Conservation (phyloP, 495 filamentous ascomycete genomes). For the Cercophora newfieldiana region DNA sequence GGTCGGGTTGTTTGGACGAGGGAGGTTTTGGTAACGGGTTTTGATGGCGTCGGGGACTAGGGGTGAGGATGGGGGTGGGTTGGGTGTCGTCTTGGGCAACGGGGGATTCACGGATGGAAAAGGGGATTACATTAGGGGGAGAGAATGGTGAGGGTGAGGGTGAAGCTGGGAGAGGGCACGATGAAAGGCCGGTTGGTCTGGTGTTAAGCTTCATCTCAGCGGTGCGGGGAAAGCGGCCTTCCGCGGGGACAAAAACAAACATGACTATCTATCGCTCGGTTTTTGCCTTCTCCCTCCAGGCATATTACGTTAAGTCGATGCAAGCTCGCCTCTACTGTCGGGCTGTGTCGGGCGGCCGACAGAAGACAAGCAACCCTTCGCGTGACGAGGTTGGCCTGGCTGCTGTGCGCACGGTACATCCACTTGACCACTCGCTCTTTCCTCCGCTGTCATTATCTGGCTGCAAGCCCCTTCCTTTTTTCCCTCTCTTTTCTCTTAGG, state of each 20-base stretch:
- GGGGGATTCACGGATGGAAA: no score
- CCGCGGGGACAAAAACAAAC: background rate
- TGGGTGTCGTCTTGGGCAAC: background rate
- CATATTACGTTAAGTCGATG: slow-evolving; percentile 6
- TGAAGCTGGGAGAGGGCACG: background rate
- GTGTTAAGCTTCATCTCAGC: background rate
- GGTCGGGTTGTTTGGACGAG: no score
- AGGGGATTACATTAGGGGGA: background rate
- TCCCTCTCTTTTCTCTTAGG: background rate
- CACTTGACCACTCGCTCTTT: background rate
- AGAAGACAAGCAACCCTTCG: background rate
- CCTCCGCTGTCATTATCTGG: background rate
- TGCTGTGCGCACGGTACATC: background rate
- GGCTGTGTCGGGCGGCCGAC: background rate
- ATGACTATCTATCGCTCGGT: background rate
- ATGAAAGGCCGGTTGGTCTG: background rate
- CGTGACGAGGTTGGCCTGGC: background rate
- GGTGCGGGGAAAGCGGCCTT: background rate
- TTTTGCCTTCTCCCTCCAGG: background rate
- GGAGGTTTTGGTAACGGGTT: no score
- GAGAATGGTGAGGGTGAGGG: background rate
- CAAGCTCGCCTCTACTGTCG: background rate
- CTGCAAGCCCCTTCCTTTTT: background rate
- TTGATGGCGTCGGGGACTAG: no score
- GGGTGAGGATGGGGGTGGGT: background rate